Evolutionary conservation across 225 moss, liverwort and hornwort species (phyloP), one percentile per base, ranked within the genome.

Genomic region (Takakia lepidozioides): DNA sequence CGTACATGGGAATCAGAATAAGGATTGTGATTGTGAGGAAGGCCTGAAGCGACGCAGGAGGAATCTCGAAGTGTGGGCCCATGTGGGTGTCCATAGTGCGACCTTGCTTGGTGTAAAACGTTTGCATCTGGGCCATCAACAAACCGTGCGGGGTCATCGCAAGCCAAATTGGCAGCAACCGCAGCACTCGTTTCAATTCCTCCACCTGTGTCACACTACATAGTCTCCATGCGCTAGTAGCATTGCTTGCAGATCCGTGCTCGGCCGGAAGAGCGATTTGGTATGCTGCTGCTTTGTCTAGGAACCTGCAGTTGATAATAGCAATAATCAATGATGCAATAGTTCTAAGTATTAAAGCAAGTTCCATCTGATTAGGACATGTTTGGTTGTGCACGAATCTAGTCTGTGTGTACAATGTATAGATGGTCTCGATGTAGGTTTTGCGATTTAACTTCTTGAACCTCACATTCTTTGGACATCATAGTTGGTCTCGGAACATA

Each of bases 201-300:
- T 74, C 74, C 4, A 74, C 74, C 36, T 69, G 63, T 11, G 69
- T 69, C n/a, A 74, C 69, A 4, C 58, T 43, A 55, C 68, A 68
- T 13, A 69, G 49, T 14, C 43, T 51, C 74, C 74, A 69, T 1
- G 57, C 29, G 21, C 37, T 59, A n/a, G 22, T 26, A 27, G 29
- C 5, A 15, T 25, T 8, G 16, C 7, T 52, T 20, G 60, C 61
- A 13, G 23, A 15, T n/a, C 8, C 14, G 15, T 54, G 51, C 16
- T 43, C 34, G 18, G 46, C 39, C 5, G 0, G 21, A n/a, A 19
- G 27, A 22, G 32, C 19, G 18, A 19, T 13, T 3, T 13, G 17
- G 7, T 20, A 27, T 8, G 66, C 36, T 8, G 73, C 68, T 40
- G 69, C 69, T 30, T 61, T 69, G 32, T 74, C 74, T 11, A 74